These are phyloP conservation scores for Pyrenophora graminea DNA, from an alignment of 2,329 filamentous ascomycete species.

Conservation along the genomic window DNA sequence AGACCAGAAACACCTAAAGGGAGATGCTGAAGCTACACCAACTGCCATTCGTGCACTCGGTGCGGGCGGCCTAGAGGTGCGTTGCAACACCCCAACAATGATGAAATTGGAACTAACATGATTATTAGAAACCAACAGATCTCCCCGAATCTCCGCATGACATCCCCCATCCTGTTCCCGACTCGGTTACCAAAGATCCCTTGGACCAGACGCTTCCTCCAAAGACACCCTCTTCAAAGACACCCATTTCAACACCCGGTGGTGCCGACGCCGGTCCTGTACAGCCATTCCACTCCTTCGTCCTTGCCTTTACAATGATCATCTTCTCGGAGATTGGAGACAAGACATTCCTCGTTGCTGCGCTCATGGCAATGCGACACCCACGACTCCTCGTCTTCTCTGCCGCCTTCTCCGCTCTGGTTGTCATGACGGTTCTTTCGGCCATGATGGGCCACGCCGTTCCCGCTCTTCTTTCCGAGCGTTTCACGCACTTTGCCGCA, in stretches of 20 bases:
- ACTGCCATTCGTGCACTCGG: conserved; percentile 31
- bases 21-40: conserved; percentile 18
- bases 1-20: conserved; percentile 67
- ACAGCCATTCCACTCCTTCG: conserved; percentile 81
- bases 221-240: conserved; percentile 27
- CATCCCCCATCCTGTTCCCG: conserved; percentile 69
- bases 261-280: conserved; percentile 66
- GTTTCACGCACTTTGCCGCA: conserved; percentile 86
- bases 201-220: conserved; percentile 37
- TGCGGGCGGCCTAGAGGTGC: conserved; percentile 47
- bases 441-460: conserved; percentile 91
- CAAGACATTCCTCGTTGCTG: conserved; percentile 97
- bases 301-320: conserved; percentile 96
- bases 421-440: conserved; percentile 93
- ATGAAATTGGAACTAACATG: conserved; percentile 16
- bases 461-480: conserved; percentile 84
- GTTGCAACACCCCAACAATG: conserved; percentile 4
- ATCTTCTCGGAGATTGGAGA: conserved; percentile 95
- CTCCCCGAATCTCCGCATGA: conserved; percentile 79
- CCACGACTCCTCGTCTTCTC: conserved; percentile 91
- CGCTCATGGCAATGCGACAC: conserved; percentile 99
- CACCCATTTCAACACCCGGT: conserved; percentile 28
- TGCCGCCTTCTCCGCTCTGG: conserved; percentile 86
- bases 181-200: conserved; percentile 66
- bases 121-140: conserved; percentile 72